Conservation (phyloP, 2,329 filamentous ascomycete genomes). For the Sarocladiaceae sp. region DNA sequence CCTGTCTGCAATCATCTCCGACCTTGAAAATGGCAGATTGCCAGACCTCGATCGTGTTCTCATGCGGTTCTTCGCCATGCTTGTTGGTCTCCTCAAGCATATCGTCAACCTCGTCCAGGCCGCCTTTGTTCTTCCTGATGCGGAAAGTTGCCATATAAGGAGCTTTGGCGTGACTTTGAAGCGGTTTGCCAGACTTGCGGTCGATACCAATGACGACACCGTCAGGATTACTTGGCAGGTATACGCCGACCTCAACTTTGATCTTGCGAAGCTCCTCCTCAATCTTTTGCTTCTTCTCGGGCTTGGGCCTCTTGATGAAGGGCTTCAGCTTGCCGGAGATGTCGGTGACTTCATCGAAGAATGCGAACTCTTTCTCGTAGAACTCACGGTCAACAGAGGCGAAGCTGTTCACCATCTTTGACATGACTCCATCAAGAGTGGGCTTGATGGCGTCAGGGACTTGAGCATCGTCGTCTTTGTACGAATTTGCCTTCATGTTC, state of each 20-base stretch:
- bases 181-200: conserved; percentile 91
- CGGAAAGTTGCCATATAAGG: conserved; percentile 99
- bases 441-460: conserved; percentile 92
- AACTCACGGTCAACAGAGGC: conserved; percentile 74
- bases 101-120: conserved; percentile 47
- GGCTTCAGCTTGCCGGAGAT: conserved; percentile 96
- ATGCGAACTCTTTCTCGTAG: conserved; percentile 93
- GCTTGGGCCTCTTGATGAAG: conserved; percentile 85
- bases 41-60: conserved; percentile 80
- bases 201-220: conserved; percentile 97
- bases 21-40: conserved; percentile 99
- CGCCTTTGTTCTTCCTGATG: conserved; percentile 73
- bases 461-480: conserved; percentile 91
- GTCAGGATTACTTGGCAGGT: conserved; percentile 94
- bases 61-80: conserved; percentile 22
- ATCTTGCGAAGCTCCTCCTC: conserved; percentile 98
- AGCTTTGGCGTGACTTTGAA: conserved; percentile 97
- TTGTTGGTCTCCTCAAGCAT: conserved; percentile 45
- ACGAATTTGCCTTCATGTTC: conserved; percentile 99
- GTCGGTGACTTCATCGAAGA: conserved; percentile 93
- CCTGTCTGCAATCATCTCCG: conserved; percentile 95
- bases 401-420: conserved; percentile 78
- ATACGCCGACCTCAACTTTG: conserved; percentile 94
- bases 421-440: conserved; percentile 85
- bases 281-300: conserved; percentile 98